Evolutionary conservation across 116 monocot species (phyloP).

Genomic region (Dioscorea cayenensis): DNA sequence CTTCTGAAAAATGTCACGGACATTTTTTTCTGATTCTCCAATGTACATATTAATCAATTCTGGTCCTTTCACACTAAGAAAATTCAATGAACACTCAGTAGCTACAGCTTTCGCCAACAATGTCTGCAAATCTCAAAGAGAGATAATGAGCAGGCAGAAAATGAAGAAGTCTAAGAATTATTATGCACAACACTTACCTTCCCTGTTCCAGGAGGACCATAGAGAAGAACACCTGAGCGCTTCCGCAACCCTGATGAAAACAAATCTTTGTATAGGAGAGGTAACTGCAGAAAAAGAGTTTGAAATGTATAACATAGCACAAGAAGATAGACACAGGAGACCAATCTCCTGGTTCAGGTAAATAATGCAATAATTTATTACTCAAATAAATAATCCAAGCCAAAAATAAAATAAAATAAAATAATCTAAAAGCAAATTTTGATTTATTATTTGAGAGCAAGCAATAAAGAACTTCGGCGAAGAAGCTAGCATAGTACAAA

Average conservation of each 20-base stretch:
- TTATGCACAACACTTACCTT: conserved; percentile 44
- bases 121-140: conserved; percentile 41
- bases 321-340: too few relatives aligned
- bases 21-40: conserved; percentile 99
- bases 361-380: too few relatives aligned
- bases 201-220: conserved; percentile 98
- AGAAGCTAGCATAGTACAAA: not conserved
- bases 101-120: conserved; percentile 96
- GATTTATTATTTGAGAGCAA: not conserved
- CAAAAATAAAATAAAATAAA: not conserved
- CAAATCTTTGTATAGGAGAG: conserved; percentile 85
- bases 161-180: not conserved
- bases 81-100: conserved; percentile 91
- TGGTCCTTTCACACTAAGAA: conserved; percentile 88
- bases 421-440: not conserved
- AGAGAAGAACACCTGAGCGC: conserved; percentile 89
- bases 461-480: not conserved
- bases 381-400: not conserved
- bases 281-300: conserved; percentile 50
- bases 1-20: conserved; percentile 92
- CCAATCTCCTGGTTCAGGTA: too few relatives aligned
- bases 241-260: conserved; percentile 91
- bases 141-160: not conserved
- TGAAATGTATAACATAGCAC: not conserved
- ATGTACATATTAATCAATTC: conserved; percentile 98